Evolutionary conservation across 805 yeast species (phyloP), one percentile per base, ranked within the genome.

Genomic region (Tetrapisispora iriomotensis): DNA sequence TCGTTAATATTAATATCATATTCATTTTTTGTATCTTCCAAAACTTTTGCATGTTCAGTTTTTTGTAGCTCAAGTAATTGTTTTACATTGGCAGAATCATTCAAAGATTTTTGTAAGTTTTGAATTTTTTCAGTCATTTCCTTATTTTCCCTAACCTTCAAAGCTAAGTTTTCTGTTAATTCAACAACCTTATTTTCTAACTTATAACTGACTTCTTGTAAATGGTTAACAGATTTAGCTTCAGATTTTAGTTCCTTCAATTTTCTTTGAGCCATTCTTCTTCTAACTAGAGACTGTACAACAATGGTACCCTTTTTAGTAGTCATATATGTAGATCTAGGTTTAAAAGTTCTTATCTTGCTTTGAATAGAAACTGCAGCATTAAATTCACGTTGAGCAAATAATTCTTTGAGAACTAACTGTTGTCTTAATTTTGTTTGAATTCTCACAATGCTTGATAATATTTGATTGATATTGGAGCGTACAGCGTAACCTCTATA

Each of bases 141-240:
- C 65, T 80, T 81, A 62, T 88, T 88, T 50, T 86, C 96, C 48
- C 77, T 83, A 20, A 82, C 79, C 59, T 85, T 83, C 27, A 77
- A 64, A 0, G 95, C 76, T 44, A 90, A 69, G 10, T 81, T 74
- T 55, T 90, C 94, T 3, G 96, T 90, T 50, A 92, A 74, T 62
- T 88, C 94, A 48, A 92, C 87, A n/a, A 94, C 96, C 70, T 94
- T 92, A 64, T 92, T 92, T 62, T 92, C 99, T 53, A 94, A 73
- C 59, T 82, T 77, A 65, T 86, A 92, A 53, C 94, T 87, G 29
- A 85, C 94, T 60, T 90, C 95, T 62, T 85, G 77, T 67, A 85
- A 73, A 56, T 82, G 94, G 58, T 81, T 80, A 33, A 86, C 94
- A 13, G 95, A 85, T 58, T 85, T 85, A 23, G 96, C 95, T 47